These are phyloP conservation scores for Xenoacremonium recifei DNA, from an alignment of 2,329 filamentous ascomycete species.

Conservation along the genomic window DNA sequence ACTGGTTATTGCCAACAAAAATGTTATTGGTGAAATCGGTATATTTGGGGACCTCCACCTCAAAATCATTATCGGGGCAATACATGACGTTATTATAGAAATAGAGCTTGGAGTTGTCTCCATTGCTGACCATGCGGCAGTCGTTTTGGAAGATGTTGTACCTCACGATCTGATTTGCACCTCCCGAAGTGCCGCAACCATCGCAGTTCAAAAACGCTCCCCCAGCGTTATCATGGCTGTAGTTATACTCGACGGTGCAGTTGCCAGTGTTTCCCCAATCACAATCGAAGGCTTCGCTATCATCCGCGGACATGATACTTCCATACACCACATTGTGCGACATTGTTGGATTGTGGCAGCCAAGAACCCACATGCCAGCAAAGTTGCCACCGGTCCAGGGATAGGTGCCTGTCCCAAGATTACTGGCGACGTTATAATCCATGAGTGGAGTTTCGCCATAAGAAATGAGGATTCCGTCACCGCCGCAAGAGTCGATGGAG, in stretches of 20 bases:
- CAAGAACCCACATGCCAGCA: conserved; percentile 27
- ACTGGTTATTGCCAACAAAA: conserved; percentile 20
- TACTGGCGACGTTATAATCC: conserved; percentile 20
- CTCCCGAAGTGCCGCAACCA: conserved; percentile 21
- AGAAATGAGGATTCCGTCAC: conserved; percentile 22
- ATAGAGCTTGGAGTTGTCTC: conserved; percentile 15
- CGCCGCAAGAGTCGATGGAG: conserved; percentile 18
- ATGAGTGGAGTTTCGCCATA: conserved; percentile 18
- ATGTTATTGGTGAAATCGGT: conserved; percentile 25
- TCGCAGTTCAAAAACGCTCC: conserved; percentile 26
- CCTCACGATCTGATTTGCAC: conserved; percentile 22
- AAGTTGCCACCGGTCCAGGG: conserved; percentile 26
- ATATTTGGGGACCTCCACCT: conserved; percentile 14
- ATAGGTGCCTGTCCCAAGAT: conserved; percentile 21
- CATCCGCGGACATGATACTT: conserved; percentile 19
- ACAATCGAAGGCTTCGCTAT: conserved; percentile 26
- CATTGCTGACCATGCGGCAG: conserved; percentile 23
- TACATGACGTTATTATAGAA: conserved; percentile 27
- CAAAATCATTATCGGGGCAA: conserved; percentile 18
- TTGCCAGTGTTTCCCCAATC: conserved; percentile 26
- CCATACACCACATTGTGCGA: conserved; percentile 23
- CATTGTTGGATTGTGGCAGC: conserved; percentile 15
- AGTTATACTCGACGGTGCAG: conserved; percentile 26
- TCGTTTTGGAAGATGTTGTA: conserved; percentile 27
- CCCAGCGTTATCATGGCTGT: conserved; percentile 26